phyloP scores from a whole-genome alignment of 73 alveolate species.

The Loxodes magnus region DNA sequence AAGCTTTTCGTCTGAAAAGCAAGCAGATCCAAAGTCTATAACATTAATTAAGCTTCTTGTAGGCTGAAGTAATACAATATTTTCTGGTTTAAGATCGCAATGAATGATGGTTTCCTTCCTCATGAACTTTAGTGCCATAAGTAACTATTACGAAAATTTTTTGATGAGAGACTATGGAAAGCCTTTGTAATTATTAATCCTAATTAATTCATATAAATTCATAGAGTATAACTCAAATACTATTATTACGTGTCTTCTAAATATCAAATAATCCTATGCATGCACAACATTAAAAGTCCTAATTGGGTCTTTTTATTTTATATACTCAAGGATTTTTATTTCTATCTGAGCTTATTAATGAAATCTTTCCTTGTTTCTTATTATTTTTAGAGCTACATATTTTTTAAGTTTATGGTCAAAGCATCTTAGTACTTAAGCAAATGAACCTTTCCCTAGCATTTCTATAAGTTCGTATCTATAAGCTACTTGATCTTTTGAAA shows the following conservation, averaged over 20 bases:
- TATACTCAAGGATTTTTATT: slow-evolving; percentile 27
- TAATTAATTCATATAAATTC: slow-evolving; percentile 67
- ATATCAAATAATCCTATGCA: slow-evolving; percentile 38
- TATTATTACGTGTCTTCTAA: slow-evolving; percentile 33
- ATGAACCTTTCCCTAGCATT: slow-evolving; percentile 44
- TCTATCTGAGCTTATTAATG: slow-evolving; percentile 41
- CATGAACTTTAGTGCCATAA: slow-evolving; percentile 21
- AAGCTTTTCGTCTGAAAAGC: slow-evolving; percentile 43
- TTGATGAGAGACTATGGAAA: slow-evolving; percentile 48
- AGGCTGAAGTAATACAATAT: slow-evolving; percentile 9
- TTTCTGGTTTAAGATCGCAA: slow-evolving; percentile 25
- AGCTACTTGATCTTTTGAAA: too few relatives aligned
- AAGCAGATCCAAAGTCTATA: slow-evolving; percentile 56
- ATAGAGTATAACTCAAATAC: slow-evolving; percentile 46
- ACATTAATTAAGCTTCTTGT: slow-evolving; percentile 21
- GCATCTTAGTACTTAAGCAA: slow-evolving; percentile 48
- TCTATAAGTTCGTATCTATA: slow-evolving; percentile 28
- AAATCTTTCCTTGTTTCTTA: slow-evolving; percentile 36
- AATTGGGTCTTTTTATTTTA: slow-evolving; percentile 26
- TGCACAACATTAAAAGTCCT: slow-evolving; percentile 27
- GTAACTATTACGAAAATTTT: slow-evolving; percentile 51
- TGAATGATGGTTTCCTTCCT: slow-evolving; percentile 13
- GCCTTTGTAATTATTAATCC: slow-evolving; percentile 58
- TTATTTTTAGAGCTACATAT: slow-evolving; percentile 42
- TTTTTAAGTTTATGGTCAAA: slow-evolving; percentile 8